A percentile compares a stretch with the other conserved stretches of the same genome.
Evolutionary conservation across 108 stramenopile genomes (phyloP).

Genomic region (Chaetoceros muelleri): DNA sequence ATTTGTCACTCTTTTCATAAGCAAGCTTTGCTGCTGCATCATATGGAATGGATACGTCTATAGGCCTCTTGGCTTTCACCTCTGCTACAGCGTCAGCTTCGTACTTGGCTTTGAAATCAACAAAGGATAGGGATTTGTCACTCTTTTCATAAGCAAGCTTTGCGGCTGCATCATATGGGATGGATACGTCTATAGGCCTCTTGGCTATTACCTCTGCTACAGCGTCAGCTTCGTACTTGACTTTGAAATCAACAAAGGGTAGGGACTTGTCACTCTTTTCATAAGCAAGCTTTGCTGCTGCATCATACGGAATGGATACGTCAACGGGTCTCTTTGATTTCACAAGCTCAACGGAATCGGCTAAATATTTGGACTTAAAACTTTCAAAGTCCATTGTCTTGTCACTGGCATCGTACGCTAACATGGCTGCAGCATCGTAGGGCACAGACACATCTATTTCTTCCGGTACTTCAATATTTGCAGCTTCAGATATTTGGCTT

Average conservation of each 20-base stretch:
- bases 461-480: neutral
- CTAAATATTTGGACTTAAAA: constrained; percentile 15
- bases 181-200: constrained; percentile 21
- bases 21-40: constrained; percentile 29
- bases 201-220: constrained; percentile 22
- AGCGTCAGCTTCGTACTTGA: constrained; percentile 23
- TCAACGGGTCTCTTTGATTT: constrained; percentile 15
- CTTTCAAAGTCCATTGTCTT: constrained; percentile 16
- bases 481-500: constrained; percentile 21
- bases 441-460: constrained; percentile 15
- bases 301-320: constrained; percentile 31
- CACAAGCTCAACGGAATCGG: constrained; percentile 2
- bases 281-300: constrained; percentile 30
- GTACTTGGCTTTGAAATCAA: constrained; percentile 26
- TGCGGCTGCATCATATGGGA: constrained; percentile 32
- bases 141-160: constrained; percentile 27
- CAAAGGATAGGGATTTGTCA: constrained; percentile 26
- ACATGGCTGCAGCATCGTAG: constrained; percentile 24
- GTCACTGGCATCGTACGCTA: constrained; percentile 23
- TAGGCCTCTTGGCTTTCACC: constrained; percentile 23
- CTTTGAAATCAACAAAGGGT: constrained; percentile 22
- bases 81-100: constrained; percentile 20
- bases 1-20: constrained; percentile 27
- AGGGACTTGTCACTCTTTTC: constrained; percentile 23
- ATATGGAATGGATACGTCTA: constrained; percentile 18